Percentiles rank a stretch among this genome's conserved stretches.
Evolutionary conservation across 148 eudicot genomes (phyloP).

Genomic region (Rhododendron kiyosumense): DNA sequence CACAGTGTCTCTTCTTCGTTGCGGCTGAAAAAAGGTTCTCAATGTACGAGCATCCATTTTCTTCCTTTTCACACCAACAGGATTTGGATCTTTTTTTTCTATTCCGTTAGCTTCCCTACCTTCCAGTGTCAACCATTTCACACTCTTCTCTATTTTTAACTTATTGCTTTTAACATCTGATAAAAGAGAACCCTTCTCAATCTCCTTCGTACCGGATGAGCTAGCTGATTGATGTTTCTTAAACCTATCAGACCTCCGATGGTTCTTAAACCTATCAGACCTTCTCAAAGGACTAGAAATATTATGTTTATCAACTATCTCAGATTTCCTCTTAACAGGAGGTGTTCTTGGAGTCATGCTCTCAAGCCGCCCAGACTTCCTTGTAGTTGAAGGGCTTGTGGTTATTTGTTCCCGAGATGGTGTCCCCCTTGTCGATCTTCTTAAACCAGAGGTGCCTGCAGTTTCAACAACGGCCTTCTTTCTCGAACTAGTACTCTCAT

Average conservation of each 20-base stretch:
- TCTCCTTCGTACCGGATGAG: conserved; percentile 26
- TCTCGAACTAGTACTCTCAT: conserved; percentile 18
- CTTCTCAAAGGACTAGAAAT: conserved; percentile 38
- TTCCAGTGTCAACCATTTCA: conserved; percentile 22
- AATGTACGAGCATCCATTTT: conserved; percentile 29
- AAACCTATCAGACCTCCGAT: conserved; percentile 41
- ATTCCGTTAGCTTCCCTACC: conserved; percentile 15
- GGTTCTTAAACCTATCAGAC: conserved; percentile 39
- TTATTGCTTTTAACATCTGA: conserved; percentile 13
- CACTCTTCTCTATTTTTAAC: conserved; percentile 23
- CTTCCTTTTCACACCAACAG: conserved; percentile 34
- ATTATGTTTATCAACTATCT: conserved; percentile 12
- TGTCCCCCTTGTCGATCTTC: conserved; percentile 44
- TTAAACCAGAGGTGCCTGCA: conserved; percentile 22
- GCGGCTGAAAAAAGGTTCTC: conserved; percentile 26
- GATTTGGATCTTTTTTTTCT: conserved; percentile 20
- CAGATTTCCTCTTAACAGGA: conserved; percentile 23
- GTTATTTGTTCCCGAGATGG: conserved; percentile 21
- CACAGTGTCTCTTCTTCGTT: neutral
- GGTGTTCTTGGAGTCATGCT: conserved; percentile 12
- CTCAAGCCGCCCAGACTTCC: conserved; percentile 53
- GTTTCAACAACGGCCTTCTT: conserved; percentile 15
- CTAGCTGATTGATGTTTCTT: conserved; percentile 22
- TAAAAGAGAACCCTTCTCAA: conserved; percentile 19
- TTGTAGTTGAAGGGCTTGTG: conserved; percentile 29